These are phyloP conservation scores for Entelexis paramagnoliae DNA, from an alignment of 1,139 yeast species.

Conservation along the genomic window DNA sequence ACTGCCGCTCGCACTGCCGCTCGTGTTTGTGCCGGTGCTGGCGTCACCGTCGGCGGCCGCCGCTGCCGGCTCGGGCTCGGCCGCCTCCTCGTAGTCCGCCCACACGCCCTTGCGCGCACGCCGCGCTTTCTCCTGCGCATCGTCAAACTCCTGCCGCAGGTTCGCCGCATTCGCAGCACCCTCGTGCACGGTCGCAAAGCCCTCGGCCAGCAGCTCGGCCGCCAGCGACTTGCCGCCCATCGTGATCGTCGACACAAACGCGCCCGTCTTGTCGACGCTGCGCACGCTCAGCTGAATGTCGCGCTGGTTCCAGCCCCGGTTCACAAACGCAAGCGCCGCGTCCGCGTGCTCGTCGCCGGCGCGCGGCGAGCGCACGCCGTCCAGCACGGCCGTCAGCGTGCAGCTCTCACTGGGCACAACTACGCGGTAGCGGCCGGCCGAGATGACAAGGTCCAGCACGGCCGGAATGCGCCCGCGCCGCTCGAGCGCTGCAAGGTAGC, in stretches of 20 bases:
- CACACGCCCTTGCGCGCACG: conserved; percentile 51
- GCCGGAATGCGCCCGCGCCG: conserved; percentile 56
- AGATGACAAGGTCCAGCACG: conserved; percentile 59
- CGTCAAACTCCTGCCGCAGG: conserved; percentile 42
- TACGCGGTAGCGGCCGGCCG: conserved; percentile 58
- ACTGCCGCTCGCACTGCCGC: too few relatives aligned
- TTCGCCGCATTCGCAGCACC: conserved; percentile 53
- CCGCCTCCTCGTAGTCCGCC: conserved; percentile 41
- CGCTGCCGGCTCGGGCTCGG: conserved; percentile 25
- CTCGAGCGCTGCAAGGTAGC: conserved; percentile 59
- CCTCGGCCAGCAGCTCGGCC: conserved; percentile 49
- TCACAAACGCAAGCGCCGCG: conserved; percentile 47
- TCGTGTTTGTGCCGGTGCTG: too few relatives aligned
- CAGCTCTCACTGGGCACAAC: conserved; percentile 62
- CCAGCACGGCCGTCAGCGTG: conserved; percentile 59
- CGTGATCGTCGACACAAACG: conserved; percentile 64
- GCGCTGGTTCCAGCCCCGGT: conserved; percentile 54
- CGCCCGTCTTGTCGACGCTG: conserved; percentile 68
- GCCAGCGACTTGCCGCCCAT: conserved; percentile 43
- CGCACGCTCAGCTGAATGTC: conserved; percentile 61
- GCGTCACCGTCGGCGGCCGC: not conserved
- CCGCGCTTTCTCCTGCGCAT: conserved; percentile 58
- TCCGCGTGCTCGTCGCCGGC: conserved; percentile 40
- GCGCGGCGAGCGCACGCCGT: conserved; percentile 50
- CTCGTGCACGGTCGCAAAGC: conserved; percentile 57